These are phyloP conservation scores for Xylaria multiplex DNA, from an alignment of 2,329 filamentous ascomycete genomes.

Conservation along the genomic window DNA sequence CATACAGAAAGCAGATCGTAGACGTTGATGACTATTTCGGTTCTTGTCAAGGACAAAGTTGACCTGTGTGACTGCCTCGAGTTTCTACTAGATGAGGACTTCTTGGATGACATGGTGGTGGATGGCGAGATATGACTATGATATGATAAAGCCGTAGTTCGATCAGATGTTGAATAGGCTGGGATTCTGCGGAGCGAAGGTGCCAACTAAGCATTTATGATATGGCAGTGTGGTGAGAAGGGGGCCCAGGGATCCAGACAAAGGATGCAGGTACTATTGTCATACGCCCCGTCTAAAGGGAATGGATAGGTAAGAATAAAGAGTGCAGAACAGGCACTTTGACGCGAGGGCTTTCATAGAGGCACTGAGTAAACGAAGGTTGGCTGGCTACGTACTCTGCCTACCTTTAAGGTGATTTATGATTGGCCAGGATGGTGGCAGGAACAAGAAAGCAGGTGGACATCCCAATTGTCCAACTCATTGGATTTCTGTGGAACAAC, in stretches of 20 bases:
- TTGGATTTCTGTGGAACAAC: slow-evolving; percentile 4
- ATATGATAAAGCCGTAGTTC: not conserved
- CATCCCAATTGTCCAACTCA: not conserved
- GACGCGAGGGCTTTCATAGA: slow-evolving; percentile 11
- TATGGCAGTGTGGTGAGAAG: slow-evolving; percentile 6
- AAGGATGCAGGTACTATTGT: slow-evolving; percentile 10
- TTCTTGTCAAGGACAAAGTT: slow-evolving; percentile 75
- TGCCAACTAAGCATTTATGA: not conserved
- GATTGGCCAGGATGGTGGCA: slow-evolving; percentile 11
- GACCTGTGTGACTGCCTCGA: slow-evolving; percentile 64
- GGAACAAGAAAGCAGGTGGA: not conserved
- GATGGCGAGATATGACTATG: slow-evolving; percentile 37
- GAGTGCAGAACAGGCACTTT: not conserved
- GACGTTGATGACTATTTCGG: slow-evolving; percentile 78
- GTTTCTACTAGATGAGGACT: slow-evolving; percentile 52
- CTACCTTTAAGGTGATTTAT: not conserved
- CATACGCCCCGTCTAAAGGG: too few species aligned
- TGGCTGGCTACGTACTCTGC: not conserved
- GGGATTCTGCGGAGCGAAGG: slow-evolving; percentile 9
- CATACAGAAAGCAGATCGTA: slow-evolving; percentile 79
- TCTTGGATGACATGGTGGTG: slow-evolving; percentile 57
- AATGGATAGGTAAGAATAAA: not conserved
- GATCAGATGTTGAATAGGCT: not conserved
- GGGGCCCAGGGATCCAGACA: not conserved
- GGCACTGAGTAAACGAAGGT: not conserved